These are phyloP conservation scores for Onygena corvina DNA, from an alignment of 2,329 filamentous ascomycete genomes.

Conservation along the genomic window DNA sequence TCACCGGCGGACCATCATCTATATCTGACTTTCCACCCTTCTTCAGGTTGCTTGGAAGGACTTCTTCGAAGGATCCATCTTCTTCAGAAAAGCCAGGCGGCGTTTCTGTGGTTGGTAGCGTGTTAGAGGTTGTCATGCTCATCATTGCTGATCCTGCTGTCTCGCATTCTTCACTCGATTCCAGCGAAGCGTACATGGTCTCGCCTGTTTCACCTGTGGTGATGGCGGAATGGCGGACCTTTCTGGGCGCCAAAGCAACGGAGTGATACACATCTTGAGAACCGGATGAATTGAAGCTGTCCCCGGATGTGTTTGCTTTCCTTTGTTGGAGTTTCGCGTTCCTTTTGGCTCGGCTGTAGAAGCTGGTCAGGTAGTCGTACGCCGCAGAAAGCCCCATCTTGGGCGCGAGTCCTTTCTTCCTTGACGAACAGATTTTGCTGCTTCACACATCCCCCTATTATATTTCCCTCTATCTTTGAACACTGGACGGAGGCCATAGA, in stretches of 20 bases:
- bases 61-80: neutral
- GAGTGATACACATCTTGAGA: neutral
- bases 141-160: neutral
- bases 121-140: neutral
- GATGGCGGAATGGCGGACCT: neutral
- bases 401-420: neutral
- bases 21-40: too few species aligned
- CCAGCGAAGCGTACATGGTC: neutral
- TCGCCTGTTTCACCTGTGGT: neutral
- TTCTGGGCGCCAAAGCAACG: neutral
- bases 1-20: too few species aligned
- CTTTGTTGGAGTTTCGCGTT: neutral
- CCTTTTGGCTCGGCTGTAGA: conserved; percentile 9
- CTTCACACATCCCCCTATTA: neutral
- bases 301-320: neutral
- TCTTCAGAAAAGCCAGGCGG: neutral
- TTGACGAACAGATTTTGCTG: neutral
- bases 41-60: neutral
- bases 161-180: neutral
- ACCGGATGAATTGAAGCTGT: neutral
- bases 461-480: neutral
- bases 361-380: conserved; percentile 15
- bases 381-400: conserved; percentile 13
- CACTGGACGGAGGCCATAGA: too few species aligned
- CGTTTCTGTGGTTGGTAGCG: too few species aligned